These are phyloP conservation scores for Mycena chlorophos DNA, from an alignment of 768 basidiomycete species.

Conservation along the genomic window DNA sequence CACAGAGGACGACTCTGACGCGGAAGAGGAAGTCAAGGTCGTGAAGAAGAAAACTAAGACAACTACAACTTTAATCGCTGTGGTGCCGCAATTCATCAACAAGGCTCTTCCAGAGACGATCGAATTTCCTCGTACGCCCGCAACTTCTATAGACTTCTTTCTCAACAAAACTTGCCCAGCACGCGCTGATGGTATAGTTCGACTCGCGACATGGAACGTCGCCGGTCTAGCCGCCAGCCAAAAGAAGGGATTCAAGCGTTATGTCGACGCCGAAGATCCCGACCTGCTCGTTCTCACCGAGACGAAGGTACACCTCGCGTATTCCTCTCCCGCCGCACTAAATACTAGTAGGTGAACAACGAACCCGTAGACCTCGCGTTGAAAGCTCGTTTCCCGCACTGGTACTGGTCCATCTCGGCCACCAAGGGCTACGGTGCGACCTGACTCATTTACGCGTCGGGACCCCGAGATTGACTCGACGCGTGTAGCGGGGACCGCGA, in stretches of 20 bases:
- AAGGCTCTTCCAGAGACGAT: slow-evolving; percentile 68
- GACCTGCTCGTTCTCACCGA: slow-evolving; percentile 84
- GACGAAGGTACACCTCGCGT: slow-evolving; percentile 52
- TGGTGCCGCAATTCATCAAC: slow-evolving; percentile 63
- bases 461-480: background rate
- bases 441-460: background rate
- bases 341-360: slow-evolving; percentile 61
- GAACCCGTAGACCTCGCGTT: slow-evolving; percentile 60
- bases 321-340: background rate
- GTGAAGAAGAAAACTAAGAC: slow-evolving; percentile 25
- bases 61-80: slow-evolving; percentile 17
- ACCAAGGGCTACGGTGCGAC: slow-evolving; percentile 78
- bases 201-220: slow-evolving; percentile 78
- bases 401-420: slow-evolving; percentile 72
- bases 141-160: background rate
- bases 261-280: slow-evolving; percentile 83
- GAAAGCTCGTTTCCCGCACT: slow-evolving; percentile 61
- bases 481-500: slow-evolving; percentile 72
- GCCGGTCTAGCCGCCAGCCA: slow-evolving; percentile 72
- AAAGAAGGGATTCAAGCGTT: slow-evolving; percentile 84
- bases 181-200: slow-evolving; percentile 45
- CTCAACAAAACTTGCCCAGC: background rate
- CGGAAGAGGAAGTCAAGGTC: background rate
- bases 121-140: slow-evolving; percentile 47
- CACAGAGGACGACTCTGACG: slow-evolving; percentile 12